Base-by-base conservation (phyloP, 768 basidiomycete species). In the Candolleomyces eurysporus region DNA sequence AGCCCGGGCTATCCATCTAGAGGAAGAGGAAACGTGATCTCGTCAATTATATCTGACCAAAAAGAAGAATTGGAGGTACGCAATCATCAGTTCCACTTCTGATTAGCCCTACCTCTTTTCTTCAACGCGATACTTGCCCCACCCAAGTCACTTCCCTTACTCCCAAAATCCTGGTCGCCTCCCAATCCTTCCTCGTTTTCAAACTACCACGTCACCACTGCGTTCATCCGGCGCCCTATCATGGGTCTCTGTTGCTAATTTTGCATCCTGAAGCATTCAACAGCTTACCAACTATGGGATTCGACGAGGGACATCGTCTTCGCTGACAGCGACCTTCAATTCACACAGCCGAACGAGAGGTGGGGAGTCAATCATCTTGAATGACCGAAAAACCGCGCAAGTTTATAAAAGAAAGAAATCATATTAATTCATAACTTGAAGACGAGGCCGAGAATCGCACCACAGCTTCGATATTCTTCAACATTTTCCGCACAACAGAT, bases 1-100 rank as follows among this genome's bases (percentile, higher is more conserved):
- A 0, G 92, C 93, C 48, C 88, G 85, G 0, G 92, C 82, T 5
- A 96, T 81, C 74, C 83, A 88, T 64, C 89, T 92, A 60, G 3
- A 49, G 22, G 36, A 6, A 36, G 36, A 36, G 3, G 36, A 11
- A 43, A 17, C 32, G 0, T 49, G 68, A 6, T 72, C 57, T 17
- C 63, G 42, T 51, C 59, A 55, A 61, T 26, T 4, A 26, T 26
- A 4, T 26, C 26, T 26, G 26, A 26, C 26, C n/a, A n/a, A n/a
- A 26, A 26, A 26, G 26, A 26, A 26, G 26, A n/a, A n/a, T 26
- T 26, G 2, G 4, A 26, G 26, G 26, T 26, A 75, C 69, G 30
- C 61, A 82, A 79, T 80, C 76, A 5, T 75, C 63, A 58, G 73
- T 71, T 57, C 66, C 42, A 50, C 51, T 31, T 31, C 40, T 22